phyloP scores from a whole-genome alignment of 2,329 filamentous ascomycete species.

The Monilinia polystroma region DNA sequence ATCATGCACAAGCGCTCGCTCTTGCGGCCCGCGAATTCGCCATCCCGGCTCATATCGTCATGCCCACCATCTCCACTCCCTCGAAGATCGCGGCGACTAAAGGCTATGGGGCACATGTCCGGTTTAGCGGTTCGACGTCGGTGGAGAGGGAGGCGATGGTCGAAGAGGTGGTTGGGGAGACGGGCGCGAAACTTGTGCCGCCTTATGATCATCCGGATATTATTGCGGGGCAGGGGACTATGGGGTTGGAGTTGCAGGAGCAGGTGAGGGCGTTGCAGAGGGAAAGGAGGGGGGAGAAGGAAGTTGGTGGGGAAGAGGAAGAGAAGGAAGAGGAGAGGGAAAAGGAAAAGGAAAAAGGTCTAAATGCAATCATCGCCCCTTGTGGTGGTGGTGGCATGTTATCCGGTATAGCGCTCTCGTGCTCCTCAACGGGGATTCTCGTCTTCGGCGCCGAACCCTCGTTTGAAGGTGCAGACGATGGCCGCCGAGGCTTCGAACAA shows the following conservation, averaged over 20 bases:
- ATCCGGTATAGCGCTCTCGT: conserved; percentile 75
- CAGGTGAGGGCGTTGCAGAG: conserved; percentile 62
- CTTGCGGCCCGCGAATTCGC: conserved; percentile 73
- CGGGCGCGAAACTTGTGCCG: conserved; percentile 76
- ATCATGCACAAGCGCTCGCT: conserved; percentile 90
- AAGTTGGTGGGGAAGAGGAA: conserved; percentile 22
- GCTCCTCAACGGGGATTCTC: conserved; percentile 65
- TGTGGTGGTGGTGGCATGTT: conserved; percentile 89
- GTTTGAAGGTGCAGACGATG: conserved; percentile 83
- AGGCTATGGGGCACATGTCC: conserved; percentile 72
- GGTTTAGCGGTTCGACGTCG: conserved; percentile 79
- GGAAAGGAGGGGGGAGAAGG: conserved; percentile 26
- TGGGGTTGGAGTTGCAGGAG: conserved; percentile 75
- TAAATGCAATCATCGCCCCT: conserved; percentile 76
- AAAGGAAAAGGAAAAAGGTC: conserved; percentile 37
- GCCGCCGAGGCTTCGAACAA: conserved; percentile 63
- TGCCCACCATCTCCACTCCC: conserved; percentile 83
- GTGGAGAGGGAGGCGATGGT: conserved; percentile 79
- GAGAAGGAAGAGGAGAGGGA: conserved; percentile 46
- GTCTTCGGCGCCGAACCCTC: conserved; percentile 88
- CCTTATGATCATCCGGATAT: conserved; percentile 93
- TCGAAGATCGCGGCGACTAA: conserved; percentile 83
- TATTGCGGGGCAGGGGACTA: conserved; percentile 89
- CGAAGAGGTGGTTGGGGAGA: conserved; percentile 64
- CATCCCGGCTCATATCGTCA: conserved; percentile 84